Conservation (phyloP, 768 basidiomycete species). For the Trichaptum fuscoviolaceum region DNA sequence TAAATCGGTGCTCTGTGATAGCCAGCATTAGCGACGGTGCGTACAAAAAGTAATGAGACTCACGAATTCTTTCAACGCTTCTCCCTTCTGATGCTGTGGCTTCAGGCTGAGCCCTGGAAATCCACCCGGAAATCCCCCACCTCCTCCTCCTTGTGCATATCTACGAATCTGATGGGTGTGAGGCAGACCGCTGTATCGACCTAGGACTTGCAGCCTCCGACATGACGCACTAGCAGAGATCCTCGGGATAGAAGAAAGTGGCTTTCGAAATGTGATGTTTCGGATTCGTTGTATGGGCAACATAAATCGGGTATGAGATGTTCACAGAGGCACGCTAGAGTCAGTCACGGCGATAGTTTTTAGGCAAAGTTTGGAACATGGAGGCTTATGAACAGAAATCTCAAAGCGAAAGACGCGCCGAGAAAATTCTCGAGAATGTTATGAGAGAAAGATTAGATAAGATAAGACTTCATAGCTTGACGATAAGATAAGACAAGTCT, state of each 20-base stretch:
- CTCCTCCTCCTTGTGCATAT: constrained; percentile 15
- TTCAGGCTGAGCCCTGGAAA: constrained; percentile 58
- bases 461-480: background rate
- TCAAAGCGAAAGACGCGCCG: background rate
- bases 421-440: background rate
- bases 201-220: background rate
- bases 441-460: background rate
- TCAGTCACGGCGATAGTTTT: background rate
- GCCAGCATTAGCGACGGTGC: background rate
- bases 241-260: background rate
- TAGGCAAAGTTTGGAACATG: background rate
- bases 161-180: background rate
- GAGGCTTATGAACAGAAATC: background rate
- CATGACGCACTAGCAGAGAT: background rate
- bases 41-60: constrained; percentile 17
- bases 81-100: constrained; percentile 70
- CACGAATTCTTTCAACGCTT: constrained; percentile 78
- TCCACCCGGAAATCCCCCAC: constrained; percentile 38
- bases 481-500: background rate
- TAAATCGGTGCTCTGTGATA: constrained; percentile 65
- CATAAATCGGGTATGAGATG: background rate
- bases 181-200: background rate
- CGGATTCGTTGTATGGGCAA: background rate
- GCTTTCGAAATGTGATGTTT: background rate
- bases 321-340: background rate